Conservation (phyloP, 352 stramenopile species). For the Globisporangium abappressorium region DNA sequence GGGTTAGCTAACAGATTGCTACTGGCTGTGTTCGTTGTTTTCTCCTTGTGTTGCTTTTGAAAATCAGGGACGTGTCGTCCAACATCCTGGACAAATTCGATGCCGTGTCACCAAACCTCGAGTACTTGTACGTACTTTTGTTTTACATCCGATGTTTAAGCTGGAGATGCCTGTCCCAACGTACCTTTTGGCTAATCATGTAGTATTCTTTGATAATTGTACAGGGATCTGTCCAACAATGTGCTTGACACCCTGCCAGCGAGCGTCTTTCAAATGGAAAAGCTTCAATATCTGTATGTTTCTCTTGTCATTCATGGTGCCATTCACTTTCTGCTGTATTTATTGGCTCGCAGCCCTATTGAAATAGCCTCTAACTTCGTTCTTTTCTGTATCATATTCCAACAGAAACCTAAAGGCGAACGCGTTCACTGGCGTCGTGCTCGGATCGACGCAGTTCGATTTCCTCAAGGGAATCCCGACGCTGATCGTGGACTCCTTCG, state of each 20-base stretch:
- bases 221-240: slow-evolving; percentile 19
- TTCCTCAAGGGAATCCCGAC: slow-evolving; percentile 12
- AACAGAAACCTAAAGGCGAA: slow-evolving; percentile 15
- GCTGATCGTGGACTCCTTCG: slow-evolving; percentile 14
- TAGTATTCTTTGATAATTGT: neutral
- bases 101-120: slow-evolving; percentile 7
- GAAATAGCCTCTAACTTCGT: neutral
- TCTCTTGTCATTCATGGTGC: neutral
- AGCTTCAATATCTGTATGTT: slow-evolving; percentile 17
- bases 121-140: slow-evolving; percentile 15
- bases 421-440: slow-evolving; percentile 9
- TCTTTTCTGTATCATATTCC: neutral
- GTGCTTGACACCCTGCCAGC: slow-evolving; percentile 12
- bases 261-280: slow-evolving; percentile 12
- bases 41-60: neutral
- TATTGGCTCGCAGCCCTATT: neutral
- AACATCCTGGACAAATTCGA: slow-evolving; percentile 19
- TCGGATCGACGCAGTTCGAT: slow-evolving; percentile 4
- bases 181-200: neutral
- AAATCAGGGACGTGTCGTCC: slow-evolving; percentile 16
- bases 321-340: neutral
- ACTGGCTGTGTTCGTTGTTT: neutral
- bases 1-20: neutral
- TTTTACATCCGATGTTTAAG: neutral
- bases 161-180: neutral